Conservation (phyloP, 2,329 filamentous ascomycete genomes). For the Tolypocladium ophioglossoides region DNA sequence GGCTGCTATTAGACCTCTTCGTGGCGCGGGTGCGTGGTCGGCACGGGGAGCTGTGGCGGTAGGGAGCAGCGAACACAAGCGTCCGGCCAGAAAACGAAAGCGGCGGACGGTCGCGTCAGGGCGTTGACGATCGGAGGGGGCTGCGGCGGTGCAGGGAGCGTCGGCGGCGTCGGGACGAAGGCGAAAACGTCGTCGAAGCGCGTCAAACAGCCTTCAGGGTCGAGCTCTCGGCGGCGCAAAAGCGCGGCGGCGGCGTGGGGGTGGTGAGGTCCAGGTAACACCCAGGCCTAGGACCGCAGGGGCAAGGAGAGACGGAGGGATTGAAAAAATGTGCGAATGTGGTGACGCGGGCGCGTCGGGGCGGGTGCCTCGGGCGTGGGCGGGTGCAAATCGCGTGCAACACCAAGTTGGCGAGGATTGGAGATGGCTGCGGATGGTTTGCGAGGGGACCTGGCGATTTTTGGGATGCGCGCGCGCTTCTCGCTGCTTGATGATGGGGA, state of each 20-base stretch:
- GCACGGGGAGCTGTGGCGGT: conserved; percentile 10
- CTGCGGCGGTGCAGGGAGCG: conserved; percentile 8
- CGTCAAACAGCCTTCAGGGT: conserved; percentile 10
- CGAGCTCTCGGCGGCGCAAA: conserved; percentile 5
- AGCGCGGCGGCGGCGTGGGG: conserved; percentile 8
- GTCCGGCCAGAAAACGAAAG: conserved; percentile 1
- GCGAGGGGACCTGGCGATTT: conserved; percentile 49
- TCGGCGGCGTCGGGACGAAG: conserved; percentile 9
- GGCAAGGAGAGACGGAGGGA: conserved; percentile 7
- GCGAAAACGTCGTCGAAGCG: conserved; percentile 17
- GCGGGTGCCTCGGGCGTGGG: conserved; percentile 27
- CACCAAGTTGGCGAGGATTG: conserved; percentile 39
- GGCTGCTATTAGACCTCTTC: conserved; percentile 9
- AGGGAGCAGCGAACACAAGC: not conserved
- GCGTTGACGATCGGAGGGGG: conserved; percentile 2
- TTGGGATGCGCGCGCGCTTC: conserved; percentile 45
- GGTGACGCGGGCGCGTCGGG: conserved; percentile 28
- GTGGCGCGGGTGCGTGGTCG: conserved; percentile 6
- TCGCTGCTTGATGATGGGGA: conserved; percentile 40
- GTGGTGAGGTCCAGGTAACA: conserved; percentile 5
- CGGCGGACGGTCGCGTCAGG: conserved; percentile 14
- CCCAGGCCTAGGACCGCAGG: conserved; percentile 1
- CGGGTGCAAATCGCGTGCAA: conserved; percentile 44
- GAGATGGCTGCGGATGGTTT: conserved; percentile 49
- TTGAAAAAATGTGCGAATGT: conserved; percentile 32